Evolutionary conservation across 768 basidiomycete genomes (phyloP).

Genomic region (Hericium coralloides): DNA sequence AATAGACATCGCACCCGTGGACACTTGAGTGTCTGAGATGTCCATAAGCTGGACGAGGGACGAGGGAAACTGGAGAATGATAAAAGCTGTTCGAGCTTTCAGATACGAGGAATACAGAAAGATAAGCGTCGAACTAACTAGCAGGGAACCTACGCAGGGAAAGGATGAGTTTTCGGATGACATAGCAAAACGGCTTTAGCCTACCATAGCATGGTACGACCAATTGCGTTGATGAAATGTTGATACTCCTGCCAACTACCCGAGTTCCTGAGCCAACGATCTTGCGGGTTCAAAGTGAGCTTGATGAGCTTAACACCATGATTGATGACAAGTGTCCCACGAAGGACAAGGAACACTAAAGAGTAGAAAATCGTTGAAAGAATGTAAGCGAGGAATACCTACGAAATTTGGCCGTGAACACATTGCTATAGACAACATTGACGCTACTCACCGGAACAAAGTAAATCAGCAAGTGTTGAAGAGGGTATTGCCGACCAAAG

Average conservation of each 20-base stretch:
- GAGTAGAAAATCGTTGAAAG: constrained; percentile 50
- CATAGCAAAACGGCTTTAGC: constrained; percentile 13
- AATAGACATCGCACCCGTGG: constrained; percentile 39
- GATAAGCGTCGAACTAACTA: constrained; percentile 29
- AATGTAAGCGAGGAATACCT: constrained; percentile 53
- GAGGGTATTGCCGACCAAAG: constrained; percentile 32
- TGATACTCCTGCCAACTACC: constrained; percentile 39
- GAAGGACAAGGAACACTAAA: constrained; percentile 51
- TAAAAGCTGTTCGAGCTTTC: constrained; percentile 40
- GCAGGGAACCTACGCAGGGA: constrained; percentile 42
- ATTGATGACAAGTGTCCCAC: constrained; percentile 43
- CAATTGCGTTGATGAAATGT: constrained; percentile 51
- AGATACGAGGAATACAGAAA: neutral
- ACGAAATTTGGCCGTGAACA: constrained; percentile 1
- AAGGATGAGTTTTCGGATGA: constrained; percentile 1
- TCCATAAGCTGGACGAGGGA: constrained; percentile 40
- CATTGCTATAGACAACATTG: neutral
- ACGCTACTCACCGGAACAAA: constrained; percentile 46
- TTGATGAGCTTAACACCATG: constrained; percentile 39
- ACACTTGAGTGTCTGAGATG: constrained; percentile 39
- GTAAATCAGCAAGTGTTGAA: constrained; percentile 42
- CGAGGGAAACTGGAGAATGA: constrained; percentile 49
- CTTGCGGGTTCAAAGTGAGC: constrained; percentile 38
- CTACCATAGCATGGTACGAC: constrained; percentile 65
- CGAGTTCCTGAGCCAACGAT: constrained; percentile 29